phyloP scores from a whole-genome alignment of 805 yeast species.

The Kodamaea kakaduensis region DNA sequence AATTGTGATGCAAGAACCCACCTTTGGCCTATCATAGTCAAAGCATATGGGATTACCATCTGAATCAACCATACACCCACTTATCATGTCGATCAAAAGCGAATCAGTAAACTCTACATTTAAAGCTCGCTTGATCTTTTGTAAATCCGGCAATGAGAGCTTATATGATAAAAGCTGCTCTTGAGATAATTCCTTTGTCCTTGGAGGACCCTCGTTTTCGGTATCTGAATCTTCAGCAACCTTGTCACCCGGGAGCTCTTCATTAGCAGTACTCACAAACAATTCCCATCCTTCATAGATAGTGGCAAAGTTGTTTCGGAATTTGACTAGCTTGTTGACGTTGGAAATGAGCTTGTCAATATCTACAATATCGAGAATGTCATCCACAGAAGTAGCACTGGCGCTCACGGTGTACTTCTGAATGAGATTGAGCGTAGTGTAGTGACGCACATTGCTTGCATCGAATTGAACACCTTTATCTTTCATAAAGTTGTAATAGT shows the following conservation, averaged over 20 bases:
- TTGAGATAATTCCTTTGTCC: background rate
- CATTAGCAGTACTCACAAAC: conserved; percentile 23
- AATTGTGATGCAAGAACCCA: conserved; percentile 27
- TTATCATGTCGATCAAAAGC: conserved; percentile 39
- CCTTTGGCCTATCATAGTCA: conserved; percentile 21
- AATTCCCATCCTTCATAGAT: conserved; percentile 34
- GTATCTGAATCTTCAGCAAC: conserved; percentile 2
- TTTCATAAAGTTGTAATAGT: conserved; percentile 26
- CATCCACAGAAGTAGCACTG: conserved; percentile 12
- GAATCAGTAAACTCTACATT: conserved; percentile 33
- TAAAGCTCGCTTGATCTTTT: conserved; percentile 25
- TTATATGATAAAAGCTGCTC: conserved; percentile 14
- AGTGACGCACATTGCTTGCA: conserved; percentile 18
- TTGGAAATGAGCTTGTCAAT: conserved; percentile 34
- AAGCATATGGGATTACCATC: conserved; percentile 29
- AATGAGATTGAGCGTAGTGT: conserved; percentile 24
- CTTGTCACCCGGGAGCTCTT: too few relatives aligned
- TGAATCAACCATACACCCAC: conserved; percentile 28
- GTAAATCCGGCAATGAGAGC: conserved; percentile 27
- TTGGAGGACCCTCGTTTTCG: too few relatives aligned
- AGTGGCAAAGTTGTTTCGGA: conserved; percentile 26
- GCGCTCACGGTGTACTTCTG: conserved; percentile 27
- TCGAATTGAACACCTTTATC: conserved; percentile 11
- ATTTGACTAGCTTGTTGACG: conserved; percentile 26
- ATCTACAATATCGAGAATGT: conserved; percentile 37